Evolutionary conservation across 2,329 filamentous ascomycete genomes (phyloP), one percentile per base, ranked within the genome.

Genomic region (Trichoderma breve): DNA sequence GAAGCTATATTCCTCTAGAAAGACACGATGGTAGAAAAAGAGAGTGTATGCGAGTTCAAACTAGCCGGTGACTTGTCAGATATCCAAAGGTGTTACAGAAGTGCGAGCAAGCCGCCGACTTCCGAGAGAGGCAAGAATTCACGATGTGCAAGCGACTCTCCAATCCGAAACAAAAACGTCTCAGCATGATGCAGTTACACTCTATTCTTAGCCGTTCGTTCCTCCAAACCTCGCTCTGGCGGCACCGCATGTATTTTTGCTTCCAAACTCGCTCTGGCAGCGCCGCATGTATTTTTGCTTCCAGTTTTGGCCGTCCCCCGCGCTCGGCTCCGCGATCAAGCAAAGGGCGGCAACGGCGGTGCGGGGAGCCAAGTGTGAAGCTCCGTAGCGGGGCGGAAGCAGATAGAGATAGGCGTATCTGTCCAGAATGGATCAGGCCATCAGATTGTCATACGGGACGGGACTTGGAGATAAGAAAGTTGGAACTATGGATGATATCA

Each of bases 281-380:
- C 57, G 21, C 39, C 39, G 21, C 57, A 15, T 70, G 67, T 53
- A 3, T 1, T 70, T 70, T 60, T 60, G 28, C 67, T 70, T 70
- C 67, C 67, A 43, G 18, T 70, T 70, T 58, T 61, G 67, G 67
- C 30, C 6, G 8, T 69, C 26, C 53, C 66, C 66, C 36, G 55
- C 65, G 62, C 60, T 63, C 60, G 51, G 64, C 53, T 43, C 51
- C 34, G 39, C 39, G 39, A 43, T 43, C 39, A 43, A 43, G 15
- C 39, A 43, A 43, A 43, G 63, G 51, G 64, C 64, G 64, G 30
- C 57, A 34, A 60, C 64, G 64, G 64, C 64, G 51, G 64, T 32
- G 64, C 47, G 63, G 63, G 47, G 47, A 36, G 21, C 3, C 12
- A 7, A 36, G 47, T 3, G 30, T 8, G 21, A 32, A 32, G 14